Evolutionary conservation across 2,329 filamentous ascomycete species (phyloP), one percentile per base, ranked within the genome.

Genomic region (Diaporthe nobilis): DNA sequence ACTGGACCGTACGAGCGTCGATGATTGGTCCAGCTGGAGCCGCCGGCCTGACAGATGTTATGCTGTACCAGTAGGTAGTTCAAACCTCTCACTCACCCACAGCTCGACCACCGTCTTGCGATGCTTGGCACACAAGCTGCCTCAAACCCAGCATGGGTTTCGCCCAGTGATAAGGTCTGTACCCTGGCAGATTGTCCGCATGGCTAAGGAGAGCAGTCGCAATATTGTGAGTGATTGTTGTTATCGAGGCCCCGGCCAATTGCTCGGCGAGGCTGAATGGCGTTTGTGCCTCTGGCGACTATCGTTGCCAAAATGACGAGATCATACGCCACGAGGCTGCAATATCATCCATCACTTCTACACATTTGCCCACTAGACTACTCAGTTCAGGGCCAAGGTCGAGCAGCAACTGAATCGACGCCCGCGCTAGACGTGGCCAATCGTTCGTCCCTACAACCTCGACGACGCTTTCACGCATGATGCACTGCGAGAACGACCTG

Each of bases 341-440:
- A 58, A 31, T 10, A 49, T 68, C 44, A 51, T 17, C n/a, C 51
- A 61, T 34, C 51, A 47, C 15, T 31, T 49, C 39, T 49, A 28
- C 22, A 61, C 20, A 44, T 28, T 22, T 44, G 34, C 9, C 47
- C 28, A 31, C 25, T n/a, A 60, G 57, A 61, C 42, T 47, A 15
- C 42, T 34, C 42, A n/a, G 17, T 8, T n/a, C 34, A 53, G n/a
- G 47, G 34, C 17, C 63, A 47, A 51, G 28, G 28, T 44, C 37
- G n/a, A 49, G 37, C 51, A 13, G 28, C 37, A 42, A 47, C 51
- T 65, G 47, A 53, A 47, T 51, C 31, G 71, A 71, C 8, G 44
- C 47, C 71, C 71, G 71, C 74, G 74, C 63, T 58, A 63, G 47
- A 63, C 71, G 57, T 61, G 53, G 34, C 75, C 75, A 76, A 76